Conservation (phyloP, 176 grass and related monocot genomes). For the Poa pratensis region DNA sequence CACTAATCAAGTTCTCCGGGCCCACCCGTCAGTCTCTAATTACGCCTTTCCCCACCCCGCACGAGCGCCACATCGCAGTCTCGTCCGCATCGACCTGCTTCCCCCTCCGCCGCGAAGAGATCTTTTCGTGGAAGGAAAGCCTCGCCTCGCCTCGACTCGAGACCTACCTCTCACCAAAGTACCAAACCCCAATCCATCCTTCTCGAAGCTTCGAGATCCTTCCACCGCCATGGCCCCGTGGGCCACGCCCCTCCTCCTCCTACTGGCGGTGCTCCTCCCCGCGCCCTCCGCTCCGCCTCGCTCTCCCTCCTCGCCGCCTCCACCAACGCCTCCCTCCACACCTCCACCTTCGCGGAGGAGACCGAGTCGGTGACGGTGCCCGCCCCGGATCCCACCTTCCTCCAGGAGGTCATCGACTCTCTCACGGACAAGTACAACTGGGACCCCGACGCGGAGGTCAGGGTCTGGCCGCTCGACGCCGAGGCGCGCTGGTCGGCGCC, state of each 20-base stretch:
- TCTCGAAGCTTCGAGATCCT: conserved; percentile 38
- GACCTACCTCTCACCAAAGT: conserved; percentile 28
- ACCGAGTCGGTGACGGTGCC: not conserved
- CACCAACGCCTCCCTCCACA: conserved; percentile 38
- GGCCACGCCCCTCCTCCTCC: conserved; percentile 18
- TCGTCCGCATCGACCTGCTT: conserved; percentile 1
- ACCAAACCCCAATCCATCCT: conserved; percentile 26
- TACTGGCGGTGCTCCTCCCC: conserved; percentile 37
- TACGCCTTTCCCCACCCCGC: not conserved
- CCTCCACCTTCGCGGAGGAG: conserved; percentile 23
- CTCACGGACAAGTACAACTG: conserved; percentile 73
- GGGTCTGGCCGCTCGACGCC: conserved; percentile 65
- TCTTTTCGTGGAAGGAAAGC: conserved; percentile 26
- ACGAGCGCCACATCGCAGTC: conserved; percentile 26
- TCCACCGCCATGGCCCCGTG: conserved; percentile 15
- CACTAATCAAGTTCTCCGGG: not conserved
- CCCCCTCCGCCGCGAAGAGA: conserved; percentile 41
- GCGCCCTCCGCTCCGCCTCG: conserved; percentile 45
- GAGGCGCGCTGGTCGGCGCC: conserved; percentile 46
- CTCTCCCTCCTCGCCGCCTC: conserved; percentile 36
- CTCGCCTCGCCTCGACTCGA: conserved; percentile 6
- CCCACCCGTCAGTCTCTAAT: conserved; percentile 14
- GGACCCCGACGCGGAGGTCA: conserved; percentile 60
- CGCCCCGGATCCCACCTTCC: conserved; percentile 42
- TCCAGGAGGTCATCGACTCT: conserved; percentile 66